Base-by-base conservation (phyloP, 371 early-diverging fungal genomes). In the Phascolomyces articulosus region DNA sequence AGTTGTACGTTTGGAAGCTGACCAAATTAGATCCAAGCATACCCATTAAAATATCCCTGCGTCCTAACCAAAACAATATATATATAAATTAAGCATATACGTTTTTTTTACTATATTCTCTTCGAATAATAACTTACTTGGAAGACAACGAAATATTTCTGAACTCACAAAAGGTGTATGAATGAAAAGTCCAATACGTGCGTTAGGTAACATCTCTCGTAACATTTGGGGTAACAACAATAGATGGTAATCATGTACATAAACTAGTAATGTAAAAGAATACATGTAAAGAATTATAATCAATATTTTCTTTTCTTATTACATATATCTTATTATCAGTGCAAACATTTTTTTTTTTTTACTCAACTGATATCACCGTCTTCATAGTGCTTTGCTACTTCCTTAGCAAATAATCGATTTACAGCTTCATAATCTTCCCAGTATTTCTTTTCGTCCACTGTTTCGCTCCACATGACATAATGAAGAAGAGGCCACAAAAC, bases 211-310 rank as follows among this genome's bases (percentile, higher is more conserved):
- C 27, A 63, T 66, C 41, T 75, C 72, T 20, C 79, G 65, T 44
- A 99, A 74, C 86, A 99, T 80, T 18, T 83, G 78, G 20, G 99
- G 99, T 38, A 99, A 84, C 44, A 99, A 82, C 97, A 99, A 97
- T 58, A 99, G 78, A 74, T 99, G 99, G 80, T 99, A 99, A 79
- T 99, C 99, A 63, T 99, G 99, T n/a, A 99, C 93, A 98, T 24
- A 23, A 24, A 51, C 51, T 51, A 24, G 8, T 47, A n/a, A n/a
- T 8, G 10, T 31, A 31, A 31, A 31, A 31, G 10, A 31, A 31
- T 31, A 10, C 10, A 31, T 10, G 10, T 31, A 31, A 3, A 31
- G 10, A 31, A 31, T 6, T 6, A 31, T 10, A 44, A 20, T 20
- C 4, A 20, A 15, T 15, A 8, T 44, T 44, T 16, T 44, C 4